Evolutionary conservation across 441 rosid species (phyloP), one percentile per base, ranked within the genome.

Genomic region (Syzygium malaccense): DNA sequence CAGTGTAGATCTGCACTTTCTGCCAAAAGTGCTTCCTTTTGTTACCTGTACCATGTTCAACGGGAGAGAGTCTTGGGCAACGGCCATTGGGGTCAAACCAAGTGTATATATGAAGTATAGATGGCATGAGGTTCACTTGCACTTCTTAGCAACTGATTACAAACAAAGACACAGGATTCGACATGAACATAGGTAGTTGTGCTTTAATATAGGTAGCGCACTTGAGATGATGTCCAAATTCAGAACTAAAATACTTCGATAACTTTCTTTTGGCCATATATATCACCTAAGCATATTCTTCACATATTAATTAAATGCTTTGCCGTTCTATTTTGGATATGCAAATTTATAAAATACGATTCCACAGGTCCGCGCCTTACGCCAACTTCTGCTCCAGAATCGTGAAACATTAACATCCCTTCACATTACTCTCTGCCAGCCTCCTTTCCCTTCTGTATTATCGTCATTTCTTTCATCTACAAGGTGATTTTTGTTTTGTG

Each of bases 341-440:
- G 62, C 26, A 57, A 80, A 30, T 33, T 41, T 53, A 23, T 48
- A 48, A 25, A 80, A 23, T 53, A 17, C 15, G 54, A 60, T 91
- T 88, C 88, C 60, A 84, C 95, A 96, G 99, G 95, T 95, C 90
- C 93, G 92, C 87, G 96, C 95, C 86, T 93, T 96, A 89, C 93
- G 97, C 94, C 91, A 94, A 45, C 94, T 97, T 90, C 91, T 96
- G 90, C 87, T 89, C 86, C 96, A 96, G 93, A 95, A 94, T 90
- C 85, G 87, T 79, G 92, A 93, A 90, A 94, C 98, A 45, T 92
- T 97, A 90, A 94, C 87, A 71, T 95, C 99, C 49, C 92, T 96
- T 58, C 95, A 95, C 91, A 92, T 96, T 88, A 87, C 91, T 89
- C 97, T 96, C 94, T 96, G 99, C 94, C 92, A 92, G 92, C 93